Evolutionary conservation across 1,284 basidiomycete species (phyloP), one percentile per base, ranked within the genome.

Genomic region (Cryptococcus sp.): DNA sequence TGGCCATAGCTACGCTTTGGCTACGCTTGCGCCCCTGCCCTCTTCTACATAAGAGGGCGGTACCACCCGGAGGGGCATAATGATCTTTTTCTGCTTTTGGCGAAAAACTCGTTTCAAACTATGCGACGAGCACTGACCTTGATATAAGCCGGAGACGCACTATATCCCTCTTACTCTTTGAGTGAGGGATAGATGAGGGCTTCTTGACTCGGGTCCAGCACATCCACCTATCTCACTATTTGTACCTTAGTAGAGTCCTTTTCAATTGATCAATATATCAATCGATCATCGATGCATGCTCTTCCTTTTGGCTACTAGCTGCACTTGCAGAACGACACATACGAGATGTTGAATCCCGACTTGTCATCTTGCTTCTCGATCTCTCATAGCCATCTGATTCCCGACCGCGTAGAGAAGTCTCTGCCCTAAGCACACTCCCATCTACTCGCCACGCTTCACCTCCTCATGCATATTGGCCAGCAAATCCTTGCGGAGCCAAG

Each of bases 121-220:
- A 20, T 19, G 34, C 16, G 40, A n/a, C 51, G 23, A 17, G 19
- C 20, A 37, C 66, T 65, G 66, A 67, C 72, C 64, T 74, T 74
- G 72, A 74, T 68, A 73, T 74, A 74, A 74, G 72, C 72, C 72
- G 72, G 72, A 74, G 67, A 59, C 57, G 59, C 58, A 50, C 54
- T 50, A 56, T 58, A 52, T 56, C 47, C 43, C 46, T 55, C 57
- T 62, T 50, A 58, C 63, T 64, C 64, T 58, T 65, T 65, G 69
- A 64, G 63, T 54, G 54, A 45, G n/a, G 43, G n/a, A 44, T n/a
- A n/a, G 8, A 19, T 22, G 41, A 44, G 41, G 22, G n/a, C 41
- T n/a, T 44, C 41, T 44, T 44, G 41, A 44, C 41, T 44, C 41
- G 41, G 41, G 41, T 44, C 22, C 41, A 44, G 41, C 22, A 44